Conservation (phyloP, 345 rosid genomes). For the Physaria fendleri region DNA sequence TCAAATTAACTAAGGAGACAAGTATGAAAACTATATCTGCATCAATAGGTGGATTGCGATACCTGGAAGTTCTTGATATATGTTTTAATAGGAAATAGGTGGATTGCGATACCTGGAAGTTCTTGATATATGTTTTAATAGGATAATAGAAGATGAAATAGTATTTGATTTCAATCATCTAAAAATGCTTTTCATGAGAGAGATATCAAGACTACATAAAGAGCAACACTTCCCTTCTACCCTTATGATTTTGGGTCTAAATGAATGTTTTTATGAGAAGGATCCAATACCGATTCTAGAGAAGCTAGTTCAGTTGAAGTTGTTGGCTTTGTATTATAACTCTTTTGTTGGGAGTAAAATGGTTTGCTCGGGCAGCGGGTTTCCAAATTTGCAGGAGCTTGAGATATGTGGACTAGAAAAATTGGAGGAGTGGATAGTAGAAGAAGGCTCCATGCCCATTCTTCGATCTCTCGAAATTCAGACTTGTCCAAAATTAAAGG, state of each 20-base stretch:
- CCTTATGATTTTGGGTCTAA: too few relatives aligned
- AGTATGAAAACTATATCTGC: neutral
- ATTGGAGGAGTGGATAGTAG: neutral
- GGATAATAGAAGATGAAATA: neutral
- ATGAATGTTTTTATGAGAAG: neutral
- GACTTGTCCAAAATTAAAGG: neutral
- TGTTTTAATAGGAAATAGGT: too few relatives aligned
- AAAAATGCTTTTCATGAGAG: neutral
- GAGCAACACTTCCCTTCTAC: neutral
- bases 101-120: neutral
- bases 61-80: too few relatives aligned
- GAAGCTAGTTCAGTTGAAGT: neutral
- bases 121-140: neutral
- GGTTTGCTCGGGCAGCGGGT: neutral
- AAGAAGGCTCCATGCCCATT: neutral
- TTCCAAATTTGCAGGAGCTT: neutral
- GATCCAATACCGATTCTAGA: neutral
- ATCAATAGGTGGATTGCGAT: neutral
- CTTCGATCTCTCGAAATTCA: accelerated
- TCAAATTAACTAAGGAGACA: neutral
- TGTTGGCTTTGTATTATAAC: accelerated
- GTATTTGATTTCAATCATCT: neutral
- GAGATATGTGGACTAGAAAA: too few relatives aligned
- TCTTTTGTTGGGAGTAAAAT: neutral
- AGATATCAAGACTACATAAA: neutral